Conservation (phyloP, 2,329 filamentous ascomycete species). For the Colletotrichum cereale region DNA sequence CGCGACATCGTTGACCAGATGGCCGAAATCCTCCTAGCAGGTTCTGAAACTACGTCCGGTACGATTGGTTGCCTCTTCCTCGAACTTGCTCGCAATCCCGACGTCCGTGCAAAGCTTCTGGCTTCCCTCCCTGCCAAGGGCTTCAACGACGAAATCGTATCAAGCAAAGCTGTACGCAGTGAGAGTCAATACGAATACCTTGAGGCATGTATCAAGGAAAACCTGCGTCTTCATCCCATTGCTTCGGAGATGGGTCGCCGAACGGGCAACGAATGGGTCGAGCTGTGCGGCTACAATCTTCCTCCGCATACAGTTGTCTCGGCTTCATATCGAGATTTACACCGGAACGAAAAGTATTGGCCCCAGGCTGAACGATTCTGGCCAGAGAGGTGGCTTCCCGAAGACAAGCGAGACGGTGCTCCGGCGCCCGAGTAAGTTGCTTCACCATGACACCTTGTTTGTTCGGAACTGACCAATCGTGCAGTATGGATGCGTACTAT, state of each 20-base stretch:
- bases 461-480: neutral
- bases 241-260: constrained; percentile 39
- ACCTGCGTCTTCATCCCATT: constrained; percentile 78
- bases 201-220: constrained; percentile 82
- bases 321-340: constrained; percentile 37
- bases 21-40: constrained; percentile 45
- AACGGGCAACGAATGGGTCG: constrained; percentile 35
- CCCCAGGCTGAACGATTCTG: constrained; percentile 33
- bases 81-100: constrained; percentile 44
- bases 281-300: constrained; percentile 34
- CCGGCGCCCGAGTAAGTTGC: constrained; percentile 27
- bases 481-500: constrained; percentile 37
- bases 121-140: constrained; percentile 18
- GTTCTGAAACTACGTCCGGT: constrained; percentile 46
- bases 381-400: constrained; percentile 34
- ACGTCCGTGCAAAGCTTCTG: constrained; percentile 41
- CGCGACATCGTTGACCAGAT: constrained; percentile 41
- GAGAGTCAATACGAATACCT: constrained; percentile 64
- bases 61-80: constrained; percentile 46
- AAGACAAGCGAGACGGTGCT: constrained; percentile 32
- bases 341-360: constrained; percentile 35
- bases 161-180: constrained; percentile 28
- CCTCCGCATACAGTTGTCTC: constrained; percentile 39
- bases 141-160: constrained; percentile 29
- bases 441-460: no score